Evolutionary conservation across 352 stramenopile genomes (phyloP).

Genomic region (Saprolegnia diclina): DNA sequence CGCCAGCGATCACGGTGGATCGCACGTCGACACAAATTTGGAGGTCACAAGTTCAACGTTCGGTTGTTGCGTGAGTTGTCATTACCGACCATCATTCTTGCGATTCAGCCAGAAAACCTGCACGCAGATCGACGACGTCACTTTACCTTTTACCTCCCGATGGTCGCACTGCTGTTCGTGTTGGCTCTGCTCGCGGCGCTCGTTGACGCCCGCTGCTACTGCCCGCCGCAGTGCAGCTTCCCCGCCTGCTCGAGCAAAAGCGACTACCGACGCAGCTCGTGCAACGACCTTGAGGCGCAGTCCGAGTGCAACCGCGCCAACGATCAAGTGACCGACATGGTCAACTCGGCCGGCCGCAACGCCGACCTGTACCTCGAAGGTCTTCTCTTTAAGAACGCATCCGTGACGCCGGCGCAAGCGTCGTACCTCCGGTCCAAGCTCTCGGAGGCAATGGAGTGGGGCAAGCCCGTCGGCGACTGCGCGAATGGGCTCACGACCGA

Average conservation of each 20-base stretch:
- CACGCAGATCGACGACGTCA: too few species aligned
- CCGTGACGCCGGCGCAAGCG: not conserved
- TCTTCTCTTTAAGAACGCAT: conserved; percentile 10
- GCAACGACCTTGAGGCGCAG: conserved; percentile 8
- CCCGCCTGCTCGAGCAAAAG: not conserved
- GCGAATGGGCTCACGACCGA: conserved; percentile 2
- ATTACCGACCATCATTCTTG: too few species aligned
- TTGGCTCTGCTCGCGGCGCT: not conserved
- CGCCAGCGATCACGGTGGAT: too few species aligned
- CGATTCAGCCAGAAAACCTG: too few species aligned
- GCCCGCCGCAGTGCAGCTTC: conserved; percentile 3
- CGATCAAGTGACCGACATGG: conserved; percentile 1
- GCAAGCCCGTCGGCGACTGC: conserved; percentile 10
- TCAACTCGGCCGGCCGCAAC: conserved; percentile 4
- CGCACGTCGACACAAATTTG: too few species aligned
- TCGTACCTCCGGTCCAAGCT: conserved; percentile 7
- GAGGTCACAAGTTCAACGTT: too few species aligned
- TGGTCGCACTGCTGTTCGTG: not conserved
- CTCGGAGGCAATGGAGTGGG: conserved; percentile 3
- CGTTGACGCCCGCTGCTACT: not conserved
- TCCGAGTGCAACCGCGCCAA: conserved; percentile 10
- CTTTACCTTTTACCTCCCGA: too few species aligned
- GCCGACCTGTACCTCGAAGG: conserved; percentile 4
- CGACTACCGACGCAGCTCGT: conserved; percentile 1
- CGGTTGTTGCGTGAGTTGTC: too few species aligned